Percentiles rank a stretch among this genome's conserved stretches.
Evolutionary conservation across 208 protist species (phyloP).

Genomic region (Acanthamoeba culbertsoni): DNA sequence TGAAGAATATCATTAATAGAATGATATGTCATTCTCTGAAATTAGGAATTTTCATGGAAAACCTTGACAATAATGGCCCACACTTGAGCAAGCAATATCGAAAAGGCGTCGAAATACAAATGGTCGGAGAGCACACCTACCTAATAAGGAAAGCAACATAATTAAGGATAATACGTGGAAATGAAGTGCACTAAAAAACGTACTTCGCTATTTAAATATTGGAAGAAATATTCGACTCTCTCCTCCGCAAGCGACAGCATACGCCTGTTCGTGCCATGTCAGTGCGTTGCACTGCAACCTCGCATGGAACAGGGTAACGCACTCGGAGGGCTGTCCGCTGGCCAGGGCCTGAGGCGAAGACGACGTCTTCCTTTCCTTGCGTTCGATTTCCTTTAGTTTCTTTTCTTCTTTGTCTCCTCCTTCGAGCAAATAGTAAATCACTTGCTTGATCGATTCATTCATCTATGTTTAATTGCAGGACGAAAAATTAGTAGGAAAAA

Average conservation of each 20-base stretch:
- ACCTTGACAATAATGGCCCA: constrained; percentile 44
- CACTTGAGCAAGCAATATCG: not conserved
- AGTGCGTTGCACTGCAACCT: not conserved
- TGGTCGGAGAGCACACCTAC: constrained; percentile 7
- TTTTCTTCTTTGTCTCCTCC: not conserved
- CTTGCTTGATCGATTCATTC: constrained; percentile 41
- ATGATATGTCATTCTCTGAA: not conserved
- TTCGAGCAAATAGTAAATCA: constrained; percentile 26
- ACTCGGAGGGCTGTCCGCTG: not conserved
- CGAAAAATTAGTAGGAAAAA: not conserved
- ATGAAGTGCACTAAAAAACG: not conserved
- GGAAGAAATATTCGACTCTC: constrained; percentile 36
- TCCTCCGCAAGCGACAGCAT: not conserved
- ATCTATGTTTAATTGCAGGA: constrained; percentile 40
- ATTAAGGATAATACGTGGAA: no score
- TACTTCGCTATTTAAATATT: constrained; percentile 23
- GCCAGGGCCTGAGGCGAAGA: not conserved
- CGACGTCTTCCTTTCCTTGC: not conserved
- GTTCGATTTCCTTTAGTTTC: not conserved
- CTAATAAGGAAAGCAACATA: no score
- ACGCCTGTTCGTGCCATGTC: no score
- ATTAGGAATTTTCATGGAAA: not conserved
- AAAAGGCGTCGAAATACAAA: constrained; percentile 40
- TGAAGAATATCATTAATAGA: not conserved
- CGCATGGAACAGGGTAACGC: no score